These are phyloP conservation scores for Lactarius quietus DNA, from an alignment of 768 basidiomycete species.

Conservation along the genomic window DNA sequence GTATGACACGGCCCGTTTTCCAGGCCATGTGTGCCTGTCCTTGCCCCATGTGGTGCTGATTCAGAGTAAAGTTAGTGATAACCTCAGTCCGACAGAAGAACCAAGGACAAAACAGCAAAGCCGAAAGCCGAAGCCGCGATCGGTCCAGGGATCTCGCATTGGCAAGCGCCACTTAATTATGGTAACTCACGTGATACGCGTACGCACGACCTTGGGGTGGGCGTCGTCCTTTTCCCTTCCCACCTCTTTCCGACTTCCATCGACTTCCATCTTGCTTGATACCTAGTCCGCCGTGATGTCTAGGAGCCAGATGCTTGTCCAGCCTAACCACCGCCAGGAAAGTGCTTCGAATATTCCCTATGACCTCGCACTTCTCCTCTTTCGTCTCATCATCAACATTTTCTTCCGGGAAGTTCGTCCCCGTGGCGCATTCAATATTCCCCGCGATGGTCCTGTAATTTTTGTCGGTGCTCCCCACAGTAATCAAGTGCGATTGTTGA, in stretches of 20 bases:
- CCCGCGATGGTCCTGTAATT: slow-evolving; percentile 82
- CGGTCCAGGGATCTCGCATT: not conserved
- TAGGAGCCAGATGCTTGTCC: not conserved
- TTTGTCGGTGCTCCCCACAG: slow-evolving; percentile 93
- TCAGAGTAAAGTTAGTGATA: no score
- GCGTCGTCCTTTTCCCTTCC: slow-evolving; percentile 29
- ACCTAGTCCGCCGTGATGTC: slow-evolving; percentile 5
- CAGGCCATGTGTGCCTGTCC: no score
- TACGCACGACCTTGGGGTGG: not conserved
- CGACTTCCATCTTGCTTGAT: slow-evolving; percentile 7
- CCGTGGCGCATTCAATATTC: slow-evolving; percentile 90
- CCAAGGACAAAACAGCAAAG: no score
- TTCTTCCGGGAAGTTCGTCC: slow-evolving; percentile 96
- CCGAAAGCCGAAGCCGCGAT: not conserved
- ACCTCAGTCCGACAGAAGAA: no score
- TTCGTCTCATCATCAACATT: slow-evolving; percentile 79
- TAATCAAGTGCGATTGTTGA: slow-evolving; percentile 60
- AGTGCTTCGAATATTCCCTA: slow-evolving; percentile 40
- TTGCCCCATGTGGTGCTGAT: no score
- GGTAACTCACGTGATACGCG: not conserved
- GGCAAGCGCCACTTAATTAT: not conserved
- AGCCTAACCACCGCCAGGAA: not conserved
- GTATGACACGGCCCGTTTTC: no score
- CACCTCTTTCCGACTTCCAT: no score
- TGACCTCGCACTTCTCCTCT: slow-evolving; percentile 76